Conservation (phyloP, 2,329 filamentous ascomycete species). For the Acephala macrosclerotiorum region DNA sequence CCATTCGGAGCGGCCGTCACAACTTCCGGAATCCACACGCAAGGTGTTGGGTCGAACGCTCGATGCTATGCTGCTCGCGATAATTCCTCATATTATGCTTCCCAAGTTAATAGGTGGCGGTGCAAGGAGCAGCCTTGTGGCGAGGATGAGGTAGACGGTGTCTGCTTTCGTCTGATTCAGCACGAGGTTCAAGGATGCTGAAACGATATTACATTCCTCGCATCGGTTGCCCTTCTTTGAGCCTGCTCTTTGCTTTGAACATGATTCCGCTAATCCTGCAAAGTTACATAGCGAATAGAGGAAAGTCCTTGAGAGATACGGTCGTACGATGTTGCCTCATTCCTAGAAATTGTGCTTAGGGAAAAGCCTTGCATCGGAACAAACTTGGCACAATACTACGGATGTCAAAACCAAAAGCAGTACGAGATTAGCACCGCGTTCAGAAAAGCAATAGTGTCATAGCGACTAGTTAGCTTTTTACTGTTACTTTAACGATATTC, state of each 20-base stretch:
- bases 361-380: neutral
- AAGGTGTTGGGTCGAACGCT: slow-evolving; percentile 1
- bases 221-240: neutral
- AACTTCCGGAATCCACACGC: slow-evolving; percentile 2
- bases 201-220: neutral
- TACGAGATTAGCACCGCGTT: neutral
- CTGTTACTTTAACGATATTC: neutral
- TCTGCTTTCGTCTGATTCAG: neutral
- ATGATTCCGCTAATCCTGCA: neutral
- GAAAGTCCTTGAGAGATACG: neutral
- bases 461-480: neutral
- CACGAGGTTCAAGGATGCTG: neutral
- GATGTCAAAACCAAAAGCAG: neutral
- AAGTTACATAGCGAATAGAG: neutral
- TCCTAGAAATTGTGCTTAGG: neutral
- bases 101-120: neutral
- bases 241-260: neutral
- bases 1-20: neutral
- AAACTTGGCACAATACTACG: neutral
- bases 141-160: neutral
- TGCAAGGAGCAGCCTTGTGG: slow-evolving; percentile 2
- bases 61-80: neutral
- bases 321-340: neutral
- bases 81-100: neutral
- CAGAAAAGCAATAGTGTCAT: neutral